phyloP scores from a whole-genome alignment of 768 basidiomycete species.

The Termitomyces eurrhizus region DNA sequence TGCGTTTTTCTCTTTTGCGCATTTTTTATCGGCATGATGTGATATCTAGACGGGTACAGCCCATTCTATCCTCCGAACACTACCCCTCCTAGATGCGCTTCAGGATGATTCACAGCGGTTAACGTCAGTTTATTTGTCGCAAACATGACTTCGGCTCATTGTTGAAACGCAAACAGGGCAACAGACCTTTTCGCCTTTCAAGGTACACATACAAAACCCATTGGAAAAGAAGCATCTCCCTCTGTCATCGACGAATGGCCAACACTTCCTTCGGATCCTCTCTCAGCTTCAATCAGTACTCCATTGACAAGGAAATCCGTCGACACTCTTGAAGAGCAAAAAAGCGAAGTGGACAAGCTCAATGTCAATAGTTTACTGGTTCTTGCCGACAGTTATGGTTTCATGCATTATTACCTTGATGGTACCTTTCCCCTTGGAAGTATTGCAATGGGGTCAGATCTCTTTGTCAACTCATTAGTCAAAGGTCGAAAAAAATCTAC shows the following conservation, averaged over 20 bases:
- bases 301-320: slow-evolving; percentile 29
- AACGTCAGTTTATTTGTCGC: slow-evolving; percentile 44
- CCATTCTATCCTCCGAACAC: slow-evolving; percentile 59
- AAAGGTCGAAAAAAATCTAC: slow-evolving; percentile 44
- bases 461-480: slow-evolving; percentile 33
- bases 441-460: slow-evolving; percentile 33
- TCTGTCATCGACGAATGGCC: slow-evolving; percentile 67
- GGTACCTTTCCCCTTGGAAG: slow-evolving; percentile 71
- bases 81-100: slow-evolving; percentile 70
- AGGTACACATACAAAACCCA: slow-evolving; percentile 52
- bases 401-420: slow-evolving; percentile 65
- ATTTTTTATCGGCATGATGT: slow-evolving; percentile 5
- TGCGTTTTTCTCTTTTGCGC: slow-evolving; percentile 28
- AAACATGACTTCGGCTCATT: slow-evolving; percentile 13
- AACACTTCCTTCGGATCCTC: slow-evolving; percentile 48
- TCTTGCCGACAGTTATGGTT: slow-evolving; percentile 54
- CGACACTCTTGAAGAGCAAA: slow-evolving; percentile 23
- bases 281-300: slow-evolving; percentile 59
- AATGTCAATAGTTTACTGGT: slow-evolving; percentile 64
- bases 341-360: slow-evolving; percentile 45
- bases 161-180: slow-evolving; percentile 52
- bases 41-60: slow-evolving; percentile 70
- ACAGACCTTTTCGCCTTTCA: slow-evolving; percentile 82
- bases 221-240: slow-evolving; percentile 45
- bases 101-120: slow-evolving; percentile 63